These are phyloP conservation scores for Acorus calamus DNA, from an alignment of 106 monocot genomes.

Conservation along the genomic window DNA sequence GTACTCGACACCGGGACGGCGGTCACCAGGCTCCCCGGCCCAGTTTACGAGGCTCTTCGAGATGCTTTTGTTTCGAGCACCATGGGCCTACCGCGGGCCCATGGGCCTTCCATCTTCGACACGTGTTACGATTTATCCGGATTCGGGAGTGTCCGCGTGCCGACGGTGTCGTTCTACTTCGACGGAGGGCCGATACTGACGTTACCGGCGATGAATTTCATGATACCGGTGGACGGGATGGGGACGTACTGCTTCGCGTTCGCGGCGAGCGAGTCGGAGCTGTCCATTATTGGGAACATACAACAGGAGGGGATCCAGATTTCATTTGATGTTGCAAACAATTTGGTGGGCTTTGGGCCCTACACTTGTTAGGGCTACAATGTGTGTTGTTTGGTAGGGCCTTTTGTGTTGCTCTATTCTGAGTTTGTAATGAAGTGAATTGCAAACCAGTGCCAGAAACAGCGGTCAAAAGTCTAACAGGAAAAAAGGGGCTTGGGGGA, in stretches of 20 bases:
- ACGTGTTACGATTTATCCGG: constrained; percentile 57
- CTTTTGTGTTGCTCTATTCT: no score
- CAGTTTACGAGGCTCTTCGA: constrained; percentile 41
- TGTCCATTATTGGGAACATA: constrained; percentile 66
- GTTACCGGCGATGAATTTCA: constrained; percentile 60
- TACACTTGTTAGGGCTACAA: constrained; percentile 39
- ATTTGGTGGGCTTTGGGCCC: constrained; percentile 68
- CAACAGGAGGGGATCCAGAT: constrained; percentile 83
- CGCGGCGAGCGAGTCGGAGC: constrained; percentile 28
- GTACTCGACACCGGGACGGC: constrained; percentile 76
- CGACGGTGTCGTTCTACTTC: constrained; percentile 71
- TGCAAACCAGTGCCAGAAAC: no score
- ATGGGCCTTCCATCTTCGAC: constrained; percentile 66
- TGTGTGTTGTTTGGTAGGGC: no score
- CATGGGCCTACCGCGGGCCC: constrained; percentile 32
- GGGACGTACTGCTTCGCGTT: constrained; percentile 69
- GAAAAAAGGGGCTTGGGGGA: no score
- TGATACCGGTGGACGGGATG: constrained; percentile 55
- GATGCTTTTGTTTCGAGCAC: constrained; percentile 30
- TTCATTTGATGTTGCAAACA: constrained; percentile 55
- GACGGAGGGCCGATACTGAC: constrained; percentile 42
- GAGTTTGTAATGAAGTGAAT: no score
- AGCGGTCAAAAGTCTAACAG: no score
- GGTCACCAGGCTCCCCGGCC: constrained; percentile 45
- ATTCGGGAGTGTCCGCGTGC: constrained; percentile 57